phyloP scores from a whole-genome alignment of 2,329 filamentous ascomycete species.

The Penicillium brevicompactum region DNA sequence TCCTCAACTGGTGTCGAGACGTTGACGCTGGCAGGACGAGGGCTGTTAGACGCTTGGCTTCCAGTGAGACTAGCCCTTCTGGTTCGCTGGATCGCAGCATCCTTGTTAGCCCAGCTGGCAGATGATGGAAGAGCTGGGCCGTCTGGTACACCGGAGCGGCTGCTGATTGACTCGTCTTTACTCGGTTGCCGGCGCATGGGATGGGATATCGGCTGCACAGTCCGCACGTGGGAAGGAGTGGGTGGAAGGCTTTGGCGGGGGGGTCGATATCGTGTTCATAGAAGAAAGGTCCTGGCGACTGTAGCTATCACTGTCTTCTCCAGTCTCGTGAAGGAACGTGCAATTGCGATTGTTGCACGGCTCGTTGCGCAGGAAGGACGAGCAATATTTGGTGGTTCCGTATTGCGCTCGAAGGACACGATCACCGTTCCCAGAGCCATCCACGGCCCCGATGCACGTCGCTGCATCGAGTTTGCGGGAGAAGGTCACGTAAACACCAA shows the following conservation, averaged over 20 bases:
- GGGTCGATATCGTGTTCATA: slow-evolving; percentile 85
- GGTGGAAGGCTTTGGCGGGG: slow-evolving; percentile 66
- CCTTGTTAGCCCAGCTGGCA: slow-evolving; percentile 83
- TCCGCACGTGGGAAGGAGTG: slow-evolving; percentile 50
- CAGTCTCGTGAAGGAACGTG: slow-evolving; percentile 97
- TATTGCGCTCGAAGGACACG: slow-evolving; percentile 73
- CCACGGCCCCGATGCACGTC: slow-evolving; percentile 86
- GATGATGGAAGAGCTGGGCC: slow-evolving; percentile 89
- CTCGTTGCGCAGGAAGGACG: slow-evolving; percentile 91
- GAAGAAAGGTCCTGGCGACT: slow-evolving; percentile 92
- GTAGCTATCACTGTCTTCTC: slow-evolving; percentile 97
- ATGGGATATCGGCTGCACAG: slow-evolving; percentile 55
- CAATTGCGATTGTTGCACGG: slow-evolving; percentile 93
- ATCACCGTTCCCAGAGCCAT: slow-evolving; percentile 90
- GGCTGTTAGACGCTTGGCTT: slow-evolving; percentile 79
- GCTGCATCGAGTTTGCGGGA: slow-evolving; percentile 87
- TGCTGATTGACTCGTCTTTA: slow-evolving; percentile 67
- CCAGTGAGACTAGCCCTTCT: slow-evolving; percentile 74
- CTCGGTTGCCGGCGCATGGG: slow-evolving; percentile 74
- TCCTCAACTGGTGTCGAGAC: slow-evolving; percentile 41
- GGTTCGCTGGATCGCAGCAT: slow-evolving; percentile 67
- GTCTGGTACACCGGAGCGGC: slow-evolving; percentile 66
- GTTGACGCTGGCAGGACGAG: slow-evolving; percentile 60
- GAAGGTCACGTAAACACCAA: slow-evolving; percentile 98
- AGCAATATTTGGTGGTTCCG: slow-evolving; percentile 98